Evolutionary conservation across 495 filamentous ascomycete genomes (phyloP).

Genomic region (Aspergillus carlsbadensis): DNA sequence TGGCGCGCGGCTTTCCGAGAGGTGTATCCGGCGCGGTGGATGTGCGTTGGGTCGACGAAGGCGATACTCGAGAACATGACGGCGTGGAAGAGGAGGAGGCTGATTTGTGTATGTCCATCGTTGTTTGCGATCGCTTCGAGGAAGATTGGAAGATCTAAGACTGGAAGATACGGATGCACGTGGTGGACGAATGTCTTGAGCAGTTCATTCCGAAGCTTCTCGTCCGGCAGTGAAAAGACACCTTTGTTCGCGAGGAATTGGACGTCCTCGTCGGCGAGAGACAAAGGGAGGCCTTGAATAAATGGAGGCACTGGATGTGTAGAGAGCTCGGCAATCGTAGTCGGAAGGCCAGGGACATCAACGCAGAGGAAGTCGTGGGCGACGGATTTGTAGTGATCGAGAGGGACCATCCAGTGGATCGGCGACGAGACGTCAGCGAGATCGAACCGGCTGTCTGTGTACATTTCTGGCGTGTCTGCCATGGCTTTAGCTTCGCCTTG

Average conservation of each 20-base stretch:
- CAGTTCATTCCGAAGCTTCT: constrained; percentile 58
- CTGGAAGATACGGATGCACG: constrained; percentile 73
- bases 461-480: too few relatives aligned
- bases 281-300: neutral
- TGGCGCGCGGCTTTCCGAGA: constrained; percentile 64
- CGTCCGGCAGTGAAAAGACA: constrained; percentile 58
- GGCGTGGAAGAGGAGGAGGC: constrained; percentile 66
- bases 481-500: too few relatives aligned
- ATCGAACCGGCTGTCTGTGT: neutral
- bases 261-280: constrained; percentile 4
- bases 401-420: constrained; percentile 10
- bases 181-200: constrained; percentile 64
- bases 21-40: constrained; percentile 58
- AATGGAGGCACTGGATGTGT: neutral
- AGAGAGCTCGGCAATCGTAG: too few relatives aligned
- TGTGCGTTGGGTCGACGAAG: constrained; percentile 59
- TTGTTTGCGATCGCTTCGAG: constrained; percentile 53
- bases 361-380: constrained; percentile 8
- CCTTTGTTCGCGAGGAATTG: constrained; percentile 62
- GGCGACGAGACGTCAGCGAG: neutral
- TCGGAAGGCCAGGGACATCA: neutral
- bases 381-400: constrained; percentile 8
- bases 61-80: constrained; percentile 67
- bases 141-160: constrained; percentile 64
- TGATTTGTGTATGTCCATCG: constrained; percentile 45